These are phyloP conservation scores for Cicer bijugum DNA, from an alignment of 306 rosid genomes.

Conservation along the genomic window DNA sequence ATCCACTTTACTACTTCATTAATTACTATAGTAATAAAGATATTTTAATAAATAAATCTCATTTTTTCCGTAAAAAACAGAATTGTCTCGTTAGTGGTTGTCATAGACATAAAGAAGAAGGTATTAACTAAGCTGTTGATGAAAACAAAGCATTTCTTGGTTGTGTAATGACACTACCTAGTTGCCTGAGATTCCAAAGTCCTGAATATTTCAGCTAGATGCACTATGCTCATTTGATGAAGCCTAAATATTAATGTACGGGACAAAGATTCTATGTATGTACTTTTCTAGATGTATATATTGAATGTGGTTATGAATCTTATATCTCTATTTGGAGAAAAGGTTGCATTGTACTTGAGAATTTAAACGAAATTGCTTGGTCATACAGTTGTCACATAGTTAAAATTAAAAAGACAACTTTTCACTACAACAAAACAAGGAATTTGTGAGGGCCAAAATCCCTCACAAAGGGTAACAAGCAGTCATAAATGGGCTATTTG, in stretches of 20 bases:
- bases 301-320: not conserved
- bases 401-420: not conserved
- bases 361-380: conserved; percentile 1
- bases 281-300: not conserved
- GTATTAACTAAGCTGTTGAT: conserved; percentile 9
- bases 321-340: not conserved
- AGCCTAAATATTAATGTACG: not conserved
- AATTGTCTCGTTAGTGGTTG: not conserved
- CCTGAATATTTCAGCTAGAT: conserved; percentile 6
- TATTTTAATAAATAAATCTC: too few relatives aligned
- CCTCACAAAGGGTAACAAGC: too few relatives aligned
- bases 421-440: too few relatives aligned
- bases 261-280: not conserved
- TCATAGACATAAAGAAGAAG: conserved; percentile 29
- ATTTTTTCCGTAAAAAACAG: not conserved
- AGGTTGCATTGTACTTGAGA: not conserved
- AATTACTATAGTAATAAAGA: too few relatives aligned
- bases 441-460: too few relatives aligned
- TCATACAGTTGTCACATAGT: not conserved
- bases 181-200: conserved; percentile 24
- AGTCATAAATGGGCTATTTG: too few relatives aligned
- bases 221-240: not conserved
- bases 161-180: conserved; percentile 36
- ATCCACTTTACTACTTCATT: too few relatives aligned
- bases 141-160: conserved; percentile 37